A percentile compares a stretch with the other conserved stretches of the same genome.
Conservation (phyloP, 2,329 filamentous ascomycete genomes). For the Claviceps arundinis region DNA sequence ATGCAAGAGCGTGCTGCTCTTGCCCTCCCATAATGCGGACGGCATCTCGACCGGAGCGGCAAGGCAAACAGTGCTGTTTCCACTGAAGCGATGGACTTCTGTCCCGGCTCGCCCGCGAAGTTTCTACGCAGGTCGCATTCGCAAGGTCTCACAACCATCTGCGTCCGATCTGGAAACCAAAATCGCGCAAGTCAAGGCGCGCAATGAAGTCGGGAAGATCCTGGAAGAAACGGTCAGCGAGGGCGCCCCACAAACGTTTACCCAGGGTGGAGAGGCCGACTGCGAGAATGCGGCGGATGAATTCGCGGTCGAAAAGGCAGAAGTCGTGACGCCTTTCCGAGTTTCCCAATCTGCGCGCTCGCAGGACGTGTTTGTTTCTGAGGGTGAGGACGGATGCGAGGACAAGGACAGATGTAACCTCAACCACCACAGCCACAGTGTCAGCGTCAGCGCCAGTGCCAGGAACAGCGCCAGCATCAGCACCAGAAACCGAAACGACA, state of each 20-base stretch:
- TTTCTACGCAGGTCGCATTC: conserved; percentile 1
- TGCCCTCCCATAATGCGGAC: conserved; percentile 10
- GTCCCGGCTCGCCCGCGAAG: conserved; percentile 26
- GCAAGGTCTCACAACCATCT: not conserved
- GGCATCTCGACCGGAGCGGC: conserved; percentile 9
- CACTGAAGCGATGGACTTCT: conserved; percentile 34
- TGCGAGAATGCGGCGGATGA: conserved; percentile 29
- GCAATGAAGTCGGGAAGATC: not conserved
- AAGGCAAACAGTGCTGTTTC: conserved; percentile 17
- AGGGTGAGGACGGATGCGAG: no score
- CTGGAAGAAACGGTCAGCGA: not conserved
- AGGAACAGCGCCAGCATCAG: no score
- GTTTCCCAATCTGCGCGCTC: conserved; percentile 40
- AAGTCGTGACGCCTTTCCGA: conserved; percentile 43
- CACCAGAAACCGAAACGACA: conserved; percentile 17
- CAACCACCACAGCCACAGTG: no score
- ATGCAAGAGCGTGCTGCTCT: conserved; percentile 31
- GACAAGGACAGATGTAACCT: no score
- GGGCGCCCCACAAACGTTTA: not conserved
- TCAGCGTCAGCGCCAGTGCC: no score
- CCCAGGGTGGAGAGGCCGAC: conserved; percentile 3
- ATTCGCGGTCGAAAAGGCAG: conserved; percentile 39
- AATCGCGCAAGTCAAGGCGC: not conserved
- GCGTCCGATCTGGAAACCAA: not conserved
- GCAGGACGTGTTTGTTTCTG: conserved; percentile 30